Evolutionary conservation across 768 basidiomycete genomes (phyloP).

Genomic region (Phanerochaete sordida): DNA sequence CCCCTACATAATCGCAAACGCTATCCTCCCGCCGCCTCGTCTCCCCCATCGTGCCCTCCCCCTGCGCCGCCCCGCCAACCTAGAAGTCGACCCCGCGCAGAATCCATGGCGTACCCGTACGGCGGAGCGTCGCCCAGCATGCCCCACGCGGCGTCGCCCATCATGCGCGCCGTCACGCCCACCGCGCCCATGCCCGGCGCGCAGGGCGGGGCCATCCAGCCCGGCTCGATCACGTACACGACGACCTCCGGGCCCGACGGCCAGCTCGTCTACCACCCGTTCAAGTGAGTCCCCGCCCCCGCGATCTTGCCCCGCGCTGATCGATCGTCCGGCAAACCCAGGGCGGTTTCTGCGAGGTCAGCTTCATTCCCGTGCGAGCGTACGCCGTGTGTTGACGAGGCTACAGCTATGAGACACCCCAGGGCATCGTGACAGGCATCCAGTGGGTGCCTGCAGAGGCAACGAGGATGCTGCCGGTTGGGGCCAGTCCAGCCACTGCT

Average conservation of each 20-base stretch:
- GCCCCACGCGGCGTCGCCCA: slow-evolving; percentile 11
- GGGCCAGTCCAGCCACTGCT: slow-evolving; percentile 54
- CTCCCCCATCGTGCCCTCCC: neutral
- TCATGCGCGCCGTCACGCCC: slow-evolving; percentile 8
- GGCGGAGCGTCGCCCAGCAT: slow-evolving; percentile 17
- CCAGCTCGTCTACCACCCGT: slow-evolving; percentile 61
- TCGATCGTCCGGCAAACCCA: slow-evolving; percentile 4
- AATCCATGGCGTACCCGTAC: slow-evolving; percentile 13
- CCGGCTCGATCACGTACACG: slow-evolving; percentile 73
- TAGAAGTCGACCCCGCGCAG: neutral
- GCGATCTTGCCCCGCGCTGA: neutral
- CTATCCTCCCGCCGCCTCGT: neutral
- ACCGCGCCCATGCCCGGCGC: slow-evolving; percentile 19
- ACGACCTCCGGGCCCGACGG: slow-evolving; percentile 64
- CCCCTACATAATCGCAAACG: neutral
- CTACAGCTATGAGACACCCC: slow-evolving; percentile 65
- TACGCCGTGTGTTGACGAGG: neutral
- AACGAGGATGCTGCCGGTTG: slow-evolving; percentile 54
- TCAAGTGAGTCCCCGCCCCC: slow-evolving; percentile 48
- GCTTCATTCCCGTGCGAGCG: neutral
- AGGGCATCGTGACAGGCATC: slow-evolving; percentile 63
- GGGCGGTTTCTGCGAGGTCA: slow-evolving; percentile 54
- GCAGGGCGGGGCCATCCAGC: slow-evolving; percentile 40
- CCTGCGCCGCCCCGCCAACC: too few relatives aligned
- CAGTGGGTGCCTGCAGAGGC: slow-evolving; percentile 70